These are phyloP conservation scores for Aegilops tauschii DNA, from an alignment of 176 grass and related monocot species.

Conservation along the genomic window DNA sequence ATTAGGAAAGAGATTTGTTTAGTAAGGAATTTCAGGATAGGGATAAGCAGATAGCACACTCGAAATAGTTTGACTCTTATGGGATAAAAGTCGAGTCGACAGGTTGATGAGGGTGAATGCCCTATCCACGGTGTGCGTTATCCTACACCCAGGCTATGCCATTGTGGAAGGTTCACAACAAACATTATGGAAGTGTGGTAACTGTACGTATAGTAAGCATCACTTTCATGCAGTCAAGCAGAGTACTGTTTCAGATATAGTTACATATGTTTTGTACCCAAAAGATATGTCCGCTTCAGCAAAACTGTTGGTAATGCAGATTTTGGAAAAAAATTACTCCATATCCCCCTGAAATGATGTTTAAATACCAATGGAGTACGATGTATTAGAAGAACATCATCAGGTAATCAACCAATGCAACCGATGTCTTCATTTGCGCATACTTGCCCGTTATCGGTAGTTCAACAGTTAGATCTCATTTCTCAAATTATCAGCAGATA, in stretches of 20 bases:
- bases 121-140: neutral
- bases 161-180: neutral
- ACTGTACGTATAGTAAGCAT: neutral
- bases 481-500: neutral
- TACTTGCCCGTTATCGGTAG: neutral
- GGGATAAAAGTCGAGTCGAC: neutral
- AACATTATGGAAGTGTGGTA: neutral
- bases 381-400: neutral
- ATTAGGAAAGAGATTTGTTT: neutral
- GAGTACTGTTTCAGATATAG: neutral
- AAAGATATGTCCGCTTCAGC: neutral
- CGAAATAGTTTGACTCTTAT: neutral
- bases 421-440: neutral
- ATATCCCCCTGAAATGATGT: conserved; percentile 7
- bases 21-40: neutral
- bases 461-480: conserved; percentile 6
- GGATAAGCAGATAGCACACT: neutral
- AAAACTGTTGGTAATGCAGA: neutral
- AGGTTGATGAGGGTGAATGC: neutral
- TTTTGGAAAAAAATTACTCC: neutral
- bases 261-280: neutral
- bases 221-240: neutral
- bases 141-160: neutral
- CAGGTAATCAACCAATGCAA: neutral
- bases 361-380: neutral